A percentile compares a stretch with the other conserved stretches of the same genome.
These are phyloP conservation scores for Scalesia atractyloides DNA, from an alignment of 129 eudicot species.

Conservation along the genomic window DNA sequence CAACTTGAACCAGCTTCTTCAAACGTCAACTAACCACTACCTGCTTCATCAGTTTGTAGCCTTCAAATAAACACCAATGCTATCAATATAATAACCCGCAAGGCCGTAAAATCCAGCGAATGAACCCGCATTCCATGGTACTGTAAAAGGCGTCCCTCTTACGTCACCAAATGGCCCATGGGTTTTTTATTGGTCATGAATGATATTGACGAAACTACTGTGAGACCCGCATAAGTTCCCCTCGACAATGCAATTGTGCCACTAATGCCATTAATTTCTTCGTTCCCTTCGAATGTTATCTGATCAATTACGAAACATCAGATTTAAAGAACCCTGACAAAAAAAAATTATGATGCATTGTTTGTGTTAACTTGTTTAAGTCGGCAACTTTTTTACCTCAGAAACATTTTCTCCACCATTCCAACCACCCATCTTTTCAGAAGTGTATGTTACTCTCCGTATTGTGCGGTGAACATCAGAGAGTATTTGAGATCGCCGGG, in stretches of 20 bases:
- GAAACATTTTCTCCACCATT: background rate
- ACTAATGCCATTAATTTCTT: background rate
- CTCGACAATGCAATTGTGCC: background rate
- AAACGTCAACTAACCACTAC: too few species aligned
- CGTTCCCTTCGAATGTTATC: slow-evolving; percentile 15
- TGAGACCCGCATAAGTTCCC: background rate
- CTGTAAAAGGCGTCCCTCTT: too few species aligned
- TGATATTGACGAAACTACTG: slow-evolving; percentile 6
- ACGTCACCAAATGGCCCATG: too few species aligned
- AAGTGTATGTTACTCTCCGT: too few species aligned
- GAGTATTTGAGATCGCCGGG: too few species aligned
- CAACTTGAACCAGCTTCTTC: too few species aligned
- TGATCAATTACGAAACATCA: background rate
- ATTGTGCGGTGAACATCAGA: too few species aligned
- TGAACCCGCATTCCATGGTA: too few species aligned
- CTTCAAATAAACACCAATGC: too few species aligned
- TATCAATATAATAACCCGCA: too few species aligned
- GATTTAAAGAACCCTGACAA: background rate
- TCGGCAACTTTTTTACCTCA: background rate
- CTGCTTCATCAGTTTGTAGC: too few species aligned
- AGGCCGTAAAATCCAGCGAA: too few species aligned
- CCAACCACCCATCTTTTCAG: slow-evolving; percentile 6
- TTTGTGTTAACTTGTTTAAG: background rate
- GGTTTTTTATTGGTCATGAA: background rate
- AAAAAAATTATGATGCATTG: background rate